Evolutionary conservation across 2,329 filamentous ascomycete species (phyloP), one percentile per base, ranked within the genome.

Genomic region (Aspergillus ochraceus): DNA sequence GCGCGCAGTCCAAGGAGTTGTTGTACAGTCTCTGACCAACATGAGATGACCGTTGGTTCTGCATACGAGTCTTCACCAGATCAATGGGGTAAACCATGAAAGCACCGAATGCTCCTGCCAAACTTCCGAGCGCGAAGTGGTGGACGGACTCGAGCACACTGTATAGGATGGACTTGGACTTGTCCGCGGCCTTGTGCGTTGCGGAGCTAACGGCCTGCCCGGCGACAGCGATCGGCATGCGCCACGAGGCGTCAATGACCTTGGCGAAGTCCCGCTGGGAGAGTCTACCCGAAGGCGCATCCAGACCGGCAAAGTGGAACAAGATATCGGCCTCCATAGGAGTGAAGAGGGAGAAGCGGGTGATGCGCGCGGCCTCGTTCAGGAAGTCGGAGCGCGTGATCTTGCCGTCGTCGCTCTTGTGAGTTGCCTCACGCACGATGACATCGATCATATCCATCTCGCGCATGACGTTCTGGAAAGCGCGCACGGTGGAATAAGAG

Each of bases 21-120:
- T 96, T 97, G 81, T 99, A 99, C 62, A 98, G 80, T 62, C 90
- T 83, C 76, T 97, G 89, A 59, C 95, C 95, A 0, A 93, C 91
- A 54, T 89, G 86, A 4, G 86, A 86, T 54, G 87, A 88, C 66
- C 95, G 87, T 82, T 99, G 95, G 81, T 99, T 99, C 79, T 99
- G 95, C 88, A 99, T 90, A 62, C 95, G 88, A 1, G 95, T 99
- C 86, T 99, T 99, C 76, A 99, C 95, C 62, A 99, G 81, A 80
- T 99, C 95, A 73, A 99, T 98, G 24, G 95, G 95, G 76, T 99
- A 99, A 56, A 99, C 95, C 92, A 99, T 97, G 76, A 99, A 98
- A 12, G 95, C 95, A 75, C 95, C 95, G 74, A 99, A 99, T 10
- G 95, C 95, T 78, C 95, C 95, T 8, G 95, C 95, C 67, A 97